Evolutionary conservation across 805 yeast genomes (phyloP).

Genomic region (Candida incommunis): DNA sequence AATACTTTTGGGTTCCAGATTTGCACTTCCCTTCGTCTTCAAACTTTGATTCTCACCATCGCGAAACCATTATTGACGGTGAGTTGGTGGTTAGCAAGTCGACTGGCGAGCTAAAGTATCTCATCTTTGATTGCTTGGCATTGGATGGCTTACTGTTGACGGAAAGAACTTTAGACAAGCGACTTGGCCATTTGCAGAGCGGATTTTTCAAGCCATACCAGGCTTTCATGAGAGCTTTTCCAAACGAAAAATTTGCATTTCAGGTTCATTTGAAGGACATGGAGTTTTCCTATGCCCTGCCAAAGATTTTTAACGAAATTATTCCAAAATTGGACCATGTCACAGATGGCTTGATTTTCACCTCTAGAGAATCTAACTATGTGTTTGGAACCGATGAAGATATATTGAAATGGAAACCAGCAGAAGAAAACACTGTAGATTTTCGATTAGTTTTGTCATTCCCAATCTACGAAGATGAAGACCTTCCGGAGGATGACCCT

Average conservation of each 20-base stretch:
- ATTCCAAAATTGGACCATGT: conserved; percentile 63
- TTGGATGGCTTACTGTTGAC: conserved; percentile 62
- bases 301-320: conserved; percentile 58
- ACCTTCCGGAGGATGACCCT: conserved; percentile 28
- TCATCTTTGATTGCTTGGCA: conserved; percentile 85
- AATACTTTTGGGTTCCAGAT: conserved; percentile 60
- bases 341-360: conserved; percentile 87
- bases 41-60: conserved; percentile 49
- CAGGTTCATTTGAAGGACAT: conserved; percentile 76
- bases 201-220: conserved; percentile 73
- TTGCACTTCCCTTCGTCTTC: conserved; percentile 62
- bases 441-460: conserved; percentile 58
- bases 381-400: conserved; percentile 78
- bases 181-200: conserved; percentile 77
- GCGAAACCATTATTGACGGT: conserved; percentile 83
- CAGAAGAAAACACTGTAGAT: conserved; percentile 88
- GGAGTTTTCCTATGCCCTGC: conserved; percentile 69
- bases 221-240: conserved; percentile 50
- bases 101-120: conserved; percentile 42
- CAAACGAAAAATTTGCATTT: conserved; percentile 79
- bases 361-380: conserved; percentile 82
- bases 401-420: conserved; percentile 92
- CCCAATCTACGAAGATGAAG: conserved; percentile 44
- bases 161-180: conserved; percentile 57
- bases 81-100: conserved; percentile 51